These are phyloP conservation scores for Mallotus nudiflorus DNA, from an alignment of 345 rosid species.

Conservation along the genomic window DNA sequence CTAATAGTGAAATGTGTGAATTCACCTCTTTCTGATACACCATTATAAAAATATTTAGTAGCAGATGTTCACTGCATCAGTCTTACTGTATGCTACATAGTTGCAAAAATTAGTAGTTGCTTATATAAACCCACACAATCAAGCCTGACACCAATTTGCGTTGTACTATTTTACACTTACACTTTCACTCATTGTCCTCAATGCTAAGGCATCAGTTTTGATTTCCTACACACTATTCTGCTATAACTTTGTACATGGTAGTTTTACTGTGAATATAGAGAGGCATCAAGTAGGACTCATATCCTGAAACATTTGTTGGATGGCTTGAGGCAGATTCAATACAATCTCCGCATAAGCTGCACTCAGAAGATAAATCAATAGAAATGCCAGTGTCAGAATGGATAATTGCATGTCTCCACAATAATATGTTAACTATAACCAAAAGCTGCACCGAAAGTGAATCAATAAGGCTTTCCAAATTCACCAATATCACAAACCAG, in stretches of 20 bases:
- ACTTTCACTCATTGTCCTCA: too few relatives aligned
- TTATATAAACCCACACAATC: neutral
- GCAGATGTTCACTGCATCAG: too few relatives aligned
- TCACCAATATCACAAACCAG: neutral
- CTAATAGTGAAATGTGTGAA: too few relatives aligned
- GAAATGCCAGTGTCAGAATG: neutral
- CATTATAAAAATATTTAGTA: too few relatives aligned
- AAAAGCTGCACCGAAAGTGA: neutral
- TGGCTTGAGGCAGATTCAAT: constrained; percentile 60
- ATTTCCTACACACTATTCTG: neutral
- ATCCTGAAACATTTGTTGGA: constrained; percentile 54
- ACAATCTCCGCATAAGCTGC: constrained; percentile 95
- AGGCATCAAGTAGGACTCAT: constrained; percentile 30
- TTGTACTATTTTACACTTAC: too few relatives aligned
- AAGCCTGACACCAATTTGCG: neutral
- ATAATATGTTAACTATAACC: too few relatives aligned
- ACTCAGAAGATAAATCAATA: neutral
- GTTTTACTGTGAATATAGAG: neutral
- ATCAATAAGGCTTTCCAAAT: neutral
- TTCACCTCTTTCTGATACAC: too few relatives aligned
- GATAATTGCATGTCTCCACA: neutral
- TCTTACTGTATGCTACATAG: neutral
- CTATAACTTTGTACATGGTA: neutral
- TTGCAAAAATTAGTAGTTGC: neutral
- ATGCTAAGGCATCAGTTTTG: neutral